These are phyloP conservation scores for Kurtzmaniella quercitrusa DNA, from an alignment of 1,139 yeast genomes.

Conservation along the genomic window DNA sequence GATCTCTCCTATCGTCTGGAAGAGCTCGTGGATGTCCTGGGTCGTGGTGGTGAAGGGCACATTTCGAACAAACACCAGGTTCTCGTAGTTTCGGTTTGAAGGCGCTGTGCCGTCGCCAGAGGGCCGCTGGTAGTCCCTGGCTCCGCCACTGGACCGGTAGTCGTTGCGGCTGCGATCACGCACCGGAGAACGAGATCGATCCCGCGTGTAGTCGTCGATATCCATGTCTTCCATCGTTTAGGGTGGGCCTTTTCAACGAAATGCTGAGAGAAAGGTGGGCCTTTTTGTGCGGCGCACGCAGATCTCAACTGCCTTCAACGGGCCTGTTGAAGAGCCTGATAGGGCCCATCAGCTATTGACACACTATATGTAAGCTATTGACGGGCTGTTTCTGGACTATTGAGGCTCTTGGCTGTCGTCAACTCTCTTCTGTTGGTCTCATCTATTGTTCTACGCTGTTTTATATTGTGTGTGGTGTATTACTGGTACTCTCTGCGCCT, in stretches of 20 bases:
- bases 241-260: background rate
- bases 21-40: conserved; percentile 55
- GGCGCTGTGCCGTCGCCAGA: conserved; percentile 14
- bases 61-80: conserved; percentile 71
- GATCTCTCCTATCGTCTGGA: conserved; percentile 63
- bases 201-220: conserved; percentile 53
- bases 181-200: conserved; percentile 46
- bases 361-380: too few relatives aligned
- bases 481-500: too few relatives aligned
- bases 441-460: too few relatives aligned
- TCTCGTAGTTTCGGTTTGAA: conserved; percentile 63
- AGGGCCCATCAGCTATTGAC: too few relatives aligned
- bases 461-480: too few relatives aligned
- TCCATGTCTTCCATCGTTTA: conserved; percentile 46
- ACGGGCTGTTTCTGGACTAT: too few relatives aligned
- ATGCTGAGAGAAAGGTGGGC: background rate
- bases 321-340: too few relatives aligned
- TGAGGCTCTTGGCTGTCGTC: too few relatives aligned
- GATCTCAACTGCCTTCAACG: too few relatives aligned
- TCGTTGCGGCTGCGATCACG: conserved; percentile 29
- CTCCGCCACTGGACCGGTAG: conserved; percentile 17
- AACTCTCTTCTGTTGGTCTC: too few relatives aligned
- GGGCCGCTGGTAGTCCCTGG: conserved; percentile 12
- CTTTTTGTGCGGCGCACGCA: background rate
- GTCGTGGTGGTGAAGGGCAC: conserved; percentile 63